Percentiles rank a stretch among this genome's conserved stretches.
Conservation (phyloP, 1,139 yeast genomes). For the Yamadazyma spencermartinsiae region DNA sequence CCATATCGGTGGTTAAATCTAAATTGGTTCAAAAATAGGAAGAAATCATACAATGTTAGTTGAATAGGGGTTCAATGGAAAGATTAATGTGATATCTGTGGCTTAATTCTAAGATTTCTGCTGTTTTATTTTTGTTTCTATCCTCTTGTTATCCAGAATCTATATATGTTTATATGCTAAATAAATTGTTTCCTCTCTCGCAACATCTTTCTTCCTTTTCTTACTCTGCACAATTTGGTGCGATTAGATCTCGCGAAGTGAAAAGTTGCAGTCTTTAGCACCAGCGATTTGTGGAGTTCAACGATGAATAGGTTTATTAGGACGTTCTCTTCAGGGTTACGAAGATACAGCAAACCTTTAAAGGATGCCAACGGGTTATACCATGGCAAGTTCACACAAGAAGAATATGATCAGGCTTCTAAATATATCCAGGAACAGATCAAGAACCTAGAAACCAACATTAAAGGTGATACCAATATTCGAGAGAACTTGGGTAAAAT, state of each 20-base stretch:
- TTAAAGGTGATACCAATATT: conserved; percentile 41
- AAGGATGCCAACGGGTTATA: conserved; percentile 6
- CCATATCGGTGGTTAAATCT: neutral
- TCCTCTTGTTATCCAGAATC: neutral
- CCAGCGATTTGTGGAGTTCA: too few species aligned
- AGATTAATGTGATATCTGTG: conserved; percentile 13
- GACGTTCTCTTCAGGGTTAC: conserved; percentile 1
- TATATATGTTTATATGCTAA: conserved; percentile 1
- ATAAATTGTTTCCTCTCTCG: conserved; percentile 1
- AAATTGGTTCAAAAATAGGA: neutral
- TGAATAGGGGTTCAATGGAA: conserved; percentile 21
- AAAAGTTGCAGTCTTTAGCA: neutral
- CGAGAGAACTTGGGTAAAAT: conserved; percentile 38
- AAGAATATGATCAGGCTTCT: conserved; percentile 44
- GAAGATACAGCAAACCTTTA: conserved; percentile 7
- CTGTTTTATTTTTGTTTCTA: conserved; percentile 2
- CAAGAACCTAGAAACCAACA: conserved; percentile 31
- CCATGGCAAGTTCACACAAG: conserved; percentile 37
- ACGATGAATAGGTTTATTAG: conserved; percentile 6
- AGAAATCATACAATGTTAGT: conserved; percentile 19
- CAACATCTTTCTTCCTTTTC: neutral
- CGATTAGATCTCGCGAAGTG: neutral
- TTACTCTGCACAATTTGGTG: neutral
- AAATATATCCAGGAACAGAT: conserved; percentile 36
- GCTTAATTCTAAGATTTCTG: conserved; percentile 4